These are phyloP conservation scores for Clarireedia sp. DNA, from an alignment of 2,329 filamentous ascomycete genomes.

Conservation along the genomic window DNA sequence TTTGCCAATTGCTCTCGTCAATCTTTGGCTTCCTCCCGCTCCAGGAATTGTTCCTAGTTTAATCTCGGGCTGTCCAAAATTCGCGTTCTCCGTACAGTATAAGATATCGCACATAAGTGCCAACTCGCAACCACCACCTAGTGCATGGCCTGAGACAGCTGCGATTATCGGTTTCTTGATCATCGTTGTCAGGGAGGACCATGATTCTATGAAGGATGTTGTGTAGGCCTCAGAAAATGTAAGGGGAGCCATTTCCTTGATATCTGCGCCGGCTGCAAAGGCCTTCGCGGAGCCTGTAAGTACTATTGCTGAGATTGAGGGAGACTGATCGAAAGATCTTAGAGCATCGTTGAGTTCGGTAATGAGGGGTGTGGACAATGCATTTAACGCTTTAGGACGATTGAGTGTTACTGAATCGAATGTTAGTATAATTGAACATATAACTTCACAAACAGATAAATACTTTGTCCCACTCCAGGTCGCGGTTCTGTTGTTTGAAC, in stretches of 20 bases:
- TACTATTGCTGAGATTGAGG: conserved; percentile 66
- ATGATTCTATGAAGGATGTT: conserved; percentile 87
- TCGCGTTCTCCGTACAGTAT: conserved; percentile 78
- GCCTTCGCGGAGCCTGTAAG: conserved; percentile 84
- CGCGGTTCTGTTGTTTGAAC: conserved; percentile 75
- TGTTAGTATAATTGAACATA: conserved; percentile 1
- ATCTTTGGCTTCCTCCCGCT: conserved; percentile 80
- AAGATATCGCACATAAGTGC: conserved; percentile 96
- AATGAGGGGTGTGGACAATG: conserved; percentile 85
- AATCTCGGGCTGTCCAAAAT: conserved; percentile 95
- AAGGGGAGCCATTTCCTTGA: conserved; percentile 96
- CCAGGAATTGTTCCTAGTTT: conserved; percentile 90
- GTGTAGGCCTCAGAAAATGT: conserved; percentile 85
- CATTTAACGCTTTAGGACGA: conserved; percentile 92
- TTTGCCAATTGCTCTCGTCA: conserved; percentile 79
- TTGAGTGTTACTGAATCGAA: conserved; percentile 68
- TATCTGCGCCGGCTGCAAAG: conserved; percentile 93
- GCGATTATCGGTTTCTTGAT: conserved; percentile 93
- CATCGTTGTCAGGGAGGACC: conserved; percentile 75
- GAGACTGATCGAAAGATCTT: conserved; percentile 58
- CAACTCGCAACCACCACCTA: conserved; percentile 92
- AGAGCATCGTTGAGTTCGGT: conserved; percentile 79
- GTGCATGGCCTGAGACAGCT: conserved; percentile 87
- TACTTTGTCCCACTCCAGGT: conserved; percentile 86
- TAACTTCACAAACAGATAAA: neutral